Percentiles rank a stretch among this genome's conserved stretches.
phyloP scores from a whole-genome alignment of 106 monocot genomes.

The Iris macrosiphon region DNA sequence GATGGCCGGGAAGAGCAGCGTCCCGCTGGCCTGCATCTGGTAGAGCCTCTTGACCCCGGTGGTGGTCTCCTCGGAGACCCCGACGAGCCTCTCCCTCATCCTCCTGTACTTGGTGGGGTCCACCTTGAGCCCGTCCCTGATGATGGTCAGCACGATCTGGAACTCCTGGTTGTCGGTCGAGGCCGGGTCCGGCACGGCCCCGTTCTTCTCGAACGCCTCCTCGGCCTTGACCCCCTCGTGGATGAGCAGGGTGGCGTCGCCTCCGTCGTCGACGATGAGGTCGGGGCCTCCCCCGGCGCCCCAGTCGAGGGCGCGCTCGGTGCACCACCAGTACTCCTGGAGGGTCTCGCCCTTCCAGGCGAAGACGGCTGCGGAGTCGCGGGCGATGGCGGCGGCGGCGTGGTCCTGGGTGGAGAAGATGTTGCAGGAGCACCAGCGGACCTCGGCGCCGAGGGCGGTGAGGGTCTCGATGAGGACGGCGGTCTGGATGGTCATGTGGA shows the following conservation, averaged over 20 bases:
- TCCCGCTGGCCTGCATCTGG: slow-evolving; percentile 74
- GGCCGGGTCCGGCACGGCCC: slow-evolving; percentile 56
- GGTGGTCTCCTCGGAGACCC: slow-evolving; percentile 78
- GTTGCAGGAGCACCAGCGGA: slow-evolving; percentile 92
- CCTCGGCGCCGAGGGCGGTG: slow-evolving; percentile 83
- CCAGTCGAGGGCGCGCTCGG: slow-evolving; percentile 80
- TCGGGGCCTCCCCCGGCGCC: slow-evolving; percentile 72
- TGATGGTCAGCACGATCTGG: slow-evolving; percentile 68
- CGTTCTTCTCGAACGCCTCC: slow-evolving; percentile 76
- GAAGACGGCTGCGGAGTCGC: slow-evolving; percentile 73
- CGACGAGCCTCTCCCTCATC: slow-evolving; percentile 78
- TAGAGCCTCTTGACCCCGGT: slow-evolving; percentile 78
- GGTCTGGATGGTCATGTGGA: slow-evolving; percentile 94
- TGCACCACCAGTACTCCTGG: slow-evolving; percentile 97
- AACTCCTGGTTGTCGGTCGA: slow-evolving; percentile 73
- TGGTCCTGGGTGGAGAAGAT: slow-evolving; percentile 92
- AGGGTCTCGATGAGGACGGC: slow-evolving; percentile 88
- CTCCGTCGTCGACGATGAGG: slow-evolving; percentile 86
- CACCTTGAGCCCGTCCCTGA: slow-evolving; percentile 51
- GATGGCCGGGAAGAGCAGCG: slow-evolving; percentile 72
- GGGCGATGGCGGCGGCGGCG: slow-evolving; percentile 76
- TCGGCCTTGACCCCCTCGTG: slow-evolving; percentile 84
- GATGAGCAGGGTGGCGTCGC: slow-evolving; percentile 74
- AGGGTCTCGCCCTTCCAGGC: slow-evolving; percentile 95
- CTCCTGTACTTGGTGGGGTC: slow-evolving; percentile 62